phyloP scores from a whole-genome alignment of 768 basidiomycete genomes.

The Kwoniella dejecticola region DNA sequence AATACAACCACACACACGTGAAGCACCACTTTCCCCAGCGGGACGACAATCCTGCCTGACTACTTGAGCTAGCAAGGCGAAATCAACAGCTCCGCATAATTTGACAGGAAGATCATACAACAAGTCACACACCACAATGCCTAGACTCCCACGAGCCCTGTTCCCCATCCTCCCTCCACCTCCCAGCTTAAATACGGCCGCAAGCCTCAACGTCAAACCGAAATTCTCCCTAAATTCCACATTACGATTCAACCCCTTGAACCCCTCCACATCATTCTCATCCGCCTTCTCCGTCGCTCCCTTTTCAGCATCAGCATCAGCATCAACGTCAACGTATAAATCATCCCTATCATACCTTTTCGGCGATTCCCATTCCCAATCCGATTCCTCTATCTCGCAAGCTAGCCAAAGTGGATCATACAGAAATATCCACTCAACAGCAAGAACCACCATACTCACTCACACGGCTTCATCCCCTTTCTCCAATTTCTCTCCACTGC shows the following conservation, averaged over 20 bases:
- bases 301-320: background rate
- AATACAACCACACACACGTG: background rate
- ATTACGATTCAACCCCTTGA: conserved; percentile 6
- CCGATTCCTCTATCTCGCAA: too few relatives aligned
- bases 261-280: background rate
- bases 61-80: too few relatives aligned
- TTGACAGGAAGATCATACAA: background rate
- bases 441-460: too few relatives aligned
- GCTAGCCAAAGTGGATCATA: too few relatives aligned
- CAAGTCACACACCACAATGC: conserved; percentile 17
- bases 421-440: too few relatives aligned
- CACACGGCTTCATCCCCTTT: too few relatives aligned
- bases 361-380: background rate
- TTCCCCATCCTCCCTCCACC: conserved; percentile 12
- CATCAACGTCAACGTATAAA: conserved; percentile 2
- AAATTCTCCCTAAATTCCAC: conserved; percentile 16
- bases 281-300: conserved; percentile 2
- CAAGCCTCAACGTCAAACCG: background rate
- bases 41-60: too few relatives aligned
- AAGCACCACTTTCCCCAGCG: background rate
- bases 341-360: conserved; percentile 7
- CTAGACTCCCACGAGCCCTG: conserved; percentile 20
- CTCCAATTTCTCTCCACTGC: conserved; percentile 6
- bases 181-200: background rate
- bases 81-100: too few relatives aligned